Evolutionary conservation across 2,329 filamentous ascomycete genomes (phyloP).

Genomic region (Arachnopeziza araneosa): DNA sequence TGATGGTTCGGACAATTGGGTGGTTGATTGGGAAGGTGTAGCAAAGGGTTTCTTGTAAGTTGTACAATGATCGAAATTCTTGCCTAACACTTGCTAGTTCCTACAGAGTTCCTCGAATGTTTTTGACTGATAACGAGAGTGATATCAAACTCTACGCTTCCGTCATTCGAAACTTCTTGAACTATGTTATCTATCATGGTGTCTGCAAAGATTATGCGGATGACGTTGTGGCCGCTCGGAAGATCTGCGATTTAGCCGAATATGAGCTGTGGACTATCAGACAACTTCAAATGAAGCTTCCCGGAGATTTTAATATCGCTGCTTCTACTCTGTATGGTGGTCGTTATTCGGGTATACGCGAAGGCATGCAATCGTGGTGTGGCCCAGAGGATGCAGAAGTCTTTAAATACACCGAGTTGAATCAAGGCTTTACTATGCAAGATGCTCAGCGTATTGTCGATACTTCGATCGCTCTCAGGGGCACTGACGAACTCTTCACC

Average conservation of each 20-base stretch:
- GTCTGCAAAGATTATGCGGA: conserved; percentile 76
- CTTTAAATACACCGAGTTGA: conserved; percentile 10
- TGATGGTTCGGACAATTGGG: conserved; percentile 53
- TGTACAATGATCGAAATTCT: background rate
- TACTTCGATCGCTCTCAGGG: conserved; percentile 39
- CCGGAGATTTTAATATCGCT: conserved; percentile 76
- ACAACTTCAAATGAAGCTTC: conserved; percentile 48
- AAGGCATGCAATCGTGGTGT: background rate
- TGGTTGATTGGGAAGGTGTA: conserved; percentile 75
- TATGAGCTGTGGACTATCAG: conserved; percentile 59
- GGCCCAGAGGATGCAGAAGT: background rate
- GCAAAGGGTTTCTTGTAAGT: conserved; percentile 73
- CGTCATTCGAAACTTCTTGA: conserved; percentile 79
- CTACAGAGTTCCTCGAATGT: conserved; percentile 49
- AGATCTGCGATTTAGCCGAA: conserved; percentile 60
- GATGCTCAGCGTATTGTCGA: conserved; percentile 40
- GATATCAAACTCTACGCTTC: conserved; percentile 56
- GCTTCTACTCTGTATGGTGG: conserved; percentile 64
- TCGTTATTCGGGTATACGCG: conserved; percentile 4
- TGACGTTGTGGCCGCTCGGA: conserved; percentile 61
- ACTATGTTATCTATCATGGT: conserved; percentile 77
- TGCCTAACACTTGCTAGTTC: conserved; percentile 38
- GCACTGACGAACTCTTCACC: conserved; percentile 30
- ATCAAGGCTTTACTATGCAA: conserved; percentile 28
- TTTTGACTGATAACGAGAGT: conserved; percentile 47